phyloP scores from a whole-genome alignment of 2,329 filamentous ascomycete genomes.

The Penicillium sp. region DNA sequence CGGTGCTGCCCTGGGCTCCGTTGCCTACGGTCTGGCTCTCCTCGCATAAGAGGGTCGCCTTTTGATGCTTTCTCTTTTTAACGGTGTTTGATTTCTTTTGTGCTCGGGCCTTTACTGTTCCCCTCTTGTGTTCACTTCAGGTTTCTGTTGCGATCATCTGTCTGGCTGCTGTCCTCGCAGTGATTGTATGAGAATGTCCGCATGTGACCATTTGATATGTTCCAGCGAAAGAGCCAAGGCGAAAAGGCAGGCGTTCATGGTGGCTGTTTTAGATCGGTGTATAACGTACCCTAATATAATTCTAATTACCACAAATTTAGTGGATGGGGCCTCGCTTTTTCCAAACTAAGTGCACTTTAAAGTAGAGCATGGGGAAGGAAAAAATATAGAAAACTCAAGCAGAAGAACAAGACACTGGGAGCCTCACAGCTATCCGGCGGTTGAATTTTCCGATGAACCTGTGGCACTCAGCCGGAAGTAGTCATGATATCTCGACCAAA shows the following conservation, averaged over 20 bases:
- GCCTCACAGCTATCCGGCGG: no score
- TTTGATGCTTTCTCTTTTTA: slow-evolving; percentile 14
- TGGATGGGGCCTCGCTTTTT: background rate
- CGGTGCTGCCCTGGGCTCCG: slow-evolving; percentile 26
- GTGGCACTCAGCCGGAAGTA: background rate
- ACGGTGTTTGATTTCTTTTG: slow-evolving; percentile 11
- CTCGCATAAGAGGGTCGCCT: slow-evolving; percentile 27
- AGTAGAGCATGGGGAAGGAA: no score
- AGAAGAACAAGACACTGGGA: no score
- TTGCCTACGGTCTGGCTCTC: slow-evolving; percentile 27
- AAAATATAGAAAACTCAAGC: no score
- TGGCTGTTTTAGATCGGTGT: slow-evolving; percentile 11
- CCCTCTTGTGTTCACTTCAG: background rate
- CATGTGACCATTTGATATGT: background rate
- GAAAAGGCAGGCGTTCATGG: slow-evolving; percentile 17
- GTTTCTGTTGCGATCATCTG: background rate
- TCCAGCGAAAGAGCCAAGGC: background rate
- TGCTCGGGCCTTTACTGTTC: background rate
- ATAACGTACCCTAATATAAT: slow-evolving; percentile 23
- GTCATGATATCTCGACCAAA: slow-evolving; percentile 17
- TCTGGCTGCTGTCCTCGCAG: slow-evolving; percentile 12
- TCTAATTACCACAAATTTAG: slow-evolving; percentile 11
- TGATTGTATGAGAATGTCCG: background rate
- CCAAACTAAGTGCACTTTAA: background rate
- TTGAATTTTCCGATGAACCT: background rate